Evolutionary conservation across 2,329 filamentous ascomycete species (phyloP).

Genomic region (Knoxdaviesia capensis): DNA sequence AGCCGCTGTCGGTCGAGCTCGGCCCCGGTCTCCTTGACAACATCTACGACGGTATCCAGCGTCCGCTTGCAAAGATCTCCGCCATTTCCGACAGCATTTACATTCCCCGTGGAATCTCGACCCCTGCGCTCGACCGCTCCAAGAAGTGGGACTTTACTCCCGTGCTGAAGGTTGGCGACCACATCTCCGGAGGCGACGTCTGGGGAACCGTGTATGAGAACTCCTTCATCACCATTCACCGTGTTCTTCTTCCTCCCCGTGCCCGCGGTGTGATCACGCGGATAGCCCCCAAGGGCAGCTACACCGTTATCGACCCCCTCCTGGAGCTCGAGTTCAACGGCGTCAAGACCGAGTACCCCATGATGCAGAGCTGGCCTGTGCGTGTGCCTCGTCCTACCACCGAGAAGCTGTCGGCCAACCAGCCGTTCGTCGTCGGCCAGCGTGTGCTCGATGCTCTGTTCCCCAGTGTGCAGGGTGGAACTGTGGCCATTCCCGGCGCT

Average conservation of each 20-base stretch:
- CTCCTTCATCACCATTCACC: conserved; percentile 83
- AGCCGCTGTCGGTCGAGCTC: conserved; percentile 92
- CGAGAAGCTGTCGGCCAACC: conserved; percentile 76
- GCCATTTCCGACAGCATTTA: conserved; percentile 73
- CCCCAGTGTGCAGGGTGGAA: conserved; percentile 90
- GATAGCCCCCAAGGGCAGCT: conserved; percentile 75
- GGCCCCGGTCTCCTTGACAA: conserved; percentile 95
- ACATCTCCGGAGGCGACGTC: conserved; percentile 89
- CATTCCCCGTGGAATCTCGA: conserved; percentile 82
- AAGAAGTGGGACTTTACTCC: conserved; percentile 97
- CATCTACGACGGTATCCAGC: conserved; percentile 98
- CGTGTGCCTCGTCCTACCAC: conserved; percentile 82
- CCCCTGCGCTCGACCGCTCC: conserved; percentile 70
- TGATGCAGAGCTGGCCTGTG: conserved; percentile 99
- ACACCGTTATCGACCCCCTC: conserved; percentile 85
- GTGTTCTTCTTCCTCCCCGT: conserved; percentile 76
- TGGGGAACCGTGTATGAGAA: conserved; percentile 94
- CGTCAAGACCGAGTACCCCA: conserved; percentile 79
- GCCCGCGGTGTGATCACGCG: conserved; percentile 82
- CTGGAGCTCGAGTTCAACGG: conserved; percentile 95
- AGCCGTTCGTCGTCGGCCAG: conserved; percentile 91
- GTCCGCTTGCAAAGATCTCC: conserved; percentile 73
- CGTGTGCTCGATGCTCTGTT: conserved; percentile 92
- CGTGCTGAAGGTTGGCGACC: conserved; percentile 80
- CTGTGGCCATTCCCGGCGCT: conserved; percentile 91